Percentiles rank a stretch among this genome's conserved stretches.
phyloP scores from a whole-genome alignment of 202 grass and related monocot genomes.

The Sporobolus alterniflorus region DNA sequence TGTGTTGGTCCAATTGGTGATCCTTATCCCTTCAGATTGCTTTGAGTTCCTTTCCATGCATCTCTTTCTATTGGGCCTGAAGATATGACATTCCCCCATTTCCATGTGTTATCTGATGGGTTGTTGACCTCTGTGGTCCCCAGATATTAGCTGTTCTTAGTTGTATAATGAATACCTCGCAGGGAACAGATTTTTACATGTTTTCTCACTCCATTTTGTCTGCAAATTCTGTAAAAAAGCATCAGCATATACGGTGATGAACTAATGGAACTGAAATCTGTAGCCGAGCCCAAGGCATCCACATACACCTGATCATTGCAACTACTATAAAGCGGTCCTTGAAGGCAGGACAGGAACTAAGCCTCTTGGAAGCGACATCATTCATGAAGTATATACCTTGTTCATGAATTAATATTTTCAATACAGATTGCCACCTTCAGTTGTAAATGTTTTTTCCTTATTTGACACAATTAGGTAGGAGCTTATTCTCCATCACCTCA shows the following conservation, averaged over 20 bases:
- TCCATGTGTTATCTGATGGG: slow-evolving; percentile 28
- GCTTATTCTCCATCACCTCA: slow-evolving; percentile 54
- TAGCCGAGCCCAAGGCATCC: slow-evolving; percentile 48
- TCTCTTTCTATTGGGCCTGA: slow-evolving; percentile 39
- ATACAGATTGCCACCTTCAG: slow-evolving; percentile 6
- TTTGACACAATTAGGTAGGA: slow-evolving; percentile 62
- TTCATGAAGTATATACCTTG: slow-evolving; percentile 58
- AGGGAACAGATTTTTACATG: background rate
- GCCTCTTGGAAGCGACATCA: slow-evolving; percentile 24
- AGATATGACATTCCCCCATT: slow-evolving; percentile 33
- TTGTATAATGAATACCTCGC: background rate
- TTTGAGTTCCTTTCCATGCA: slow-evolving; percentile 9
- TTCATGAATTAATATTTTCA: slow-evolving; percentile 23
- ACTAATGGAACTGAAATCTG: slow-evolving; percentile 31
- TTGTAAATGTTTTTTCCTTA: slow-evolving; percentile 30
- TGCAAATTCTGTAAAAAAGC: slow-evolving; percentile 5
- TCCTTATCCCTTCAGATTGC: slow-evolving; percentile 15
- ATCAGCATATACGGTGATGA: background rate
- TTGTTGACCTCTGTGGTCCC: slow-evolving; percentile 36
- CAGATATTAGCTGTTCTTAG: slow-evolving; percentile 24
- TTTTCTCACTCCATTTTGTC: slow-evolving; percentile 11
- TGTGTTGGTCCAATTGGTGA: slow-evolving; percentile 32
- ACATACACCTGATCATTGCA: slow-evolving; percentile 55
- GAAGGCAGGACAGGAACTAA: slow-evolving; percentile 53
- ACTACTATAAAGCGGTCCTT: slow-evolving; percentile 56